phyloP scores from a whole-genome alignment of 1,139 yeast species.

The Candida frijolesensis region DNA sequence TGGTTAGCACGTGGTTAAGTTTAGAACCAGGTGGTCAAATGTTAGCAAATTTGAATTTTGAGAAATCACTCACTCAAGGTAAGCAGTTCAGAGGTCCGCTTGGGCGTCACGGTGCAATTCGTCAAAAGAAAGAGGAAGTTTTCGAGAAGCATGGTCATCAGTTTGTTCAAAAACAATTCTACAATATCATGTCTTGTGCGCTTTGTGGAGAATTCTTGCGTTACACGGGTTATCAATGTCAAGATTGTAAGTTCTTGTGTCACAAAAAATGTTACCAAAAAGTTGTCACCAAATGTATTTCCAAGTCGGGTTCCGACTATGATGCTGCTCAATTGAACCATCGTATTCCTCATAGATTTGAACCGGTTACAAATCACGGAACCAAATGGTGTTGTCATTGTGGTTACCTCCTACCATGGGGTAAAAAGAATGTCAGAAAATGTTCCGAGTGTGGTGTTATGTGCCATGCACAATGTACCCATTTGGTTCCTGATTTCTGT shows the following conservation, averaged over 20 bases:
- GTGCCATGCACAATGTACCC: conserved; percentile 93
- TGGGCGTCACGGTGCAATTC: conserved; percentile 98
- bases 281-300: conserved; percentile 94
- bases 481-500: conserved; percentile 94
- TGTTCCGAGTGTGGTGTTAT: conserved; percentile 94
- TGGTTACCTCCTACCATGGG: conserved; percentile 95
- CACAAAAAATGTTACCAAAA: conserved; percentile 93
- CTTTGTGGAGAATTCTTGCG: conserved; percentile 94
- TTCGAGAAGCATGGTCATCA: conserved; percentile 97
- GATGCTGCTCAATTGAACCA: conserved; percentile 93
- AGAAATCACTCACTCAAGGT: conserved; percentile 58
- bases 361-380: conserved; percentile 86
- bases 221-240: conserved; percentile 94
- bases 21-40: conserved; percentile 95
- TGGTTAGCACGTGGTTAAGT: conserved; percentile 82
- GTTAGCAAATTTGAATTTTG: conserved; percentile 74
- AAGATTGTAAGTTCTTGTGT: conserved; percentile 91
- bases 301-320: conserved; percentile 81
- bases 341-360: conserved; percentile 95
- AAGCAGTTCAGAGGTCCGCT: conserved; percentile 69
- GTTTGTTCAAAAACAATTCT: conserved; percentile 92
- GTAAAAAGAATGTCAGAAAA: conserved; percentile 89
- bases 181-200: conserved; percentile 96
- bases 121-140: conserved; percentile 92
- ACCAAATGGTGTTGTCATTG: conserved; percentile 99